phyloP scores from a whole-genome alignment of 2,329 filamentous ascomycete genomes.

The Gyromitra esculenta region DNA sequence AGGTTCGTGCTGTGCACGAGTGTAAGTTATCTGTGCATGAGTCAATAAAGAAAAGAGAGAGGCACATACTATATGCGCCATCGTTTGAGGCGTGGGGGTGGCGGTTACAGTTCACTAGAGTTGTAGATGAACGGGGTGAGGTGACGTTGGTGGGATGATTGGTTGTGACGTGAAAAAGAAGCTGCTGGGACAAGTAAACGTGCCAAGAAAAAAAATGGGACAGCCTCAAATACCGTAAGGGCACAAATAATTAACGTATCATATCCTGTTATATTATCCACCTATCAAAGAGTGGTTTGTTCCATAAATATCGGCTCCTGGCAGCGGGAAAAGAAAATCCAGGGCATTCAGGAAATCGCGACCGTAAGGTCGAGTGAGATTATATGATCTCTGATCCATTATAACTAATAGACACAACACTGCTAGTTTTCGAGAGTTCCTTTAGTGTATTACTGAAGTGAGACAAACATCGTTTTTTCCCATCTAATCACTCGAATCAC shows the following conservation, averaged over 20 bases:
- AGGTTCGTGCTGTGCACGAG: conserved; percentile 32
- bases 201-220: conserved; percentile 33
- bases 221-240: not conserved
- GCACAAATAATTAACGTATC: not conserved
- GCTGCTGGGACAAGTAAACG: not conserved
- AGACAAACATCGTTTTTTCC: no score
- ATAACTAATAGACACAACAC: not conserved
- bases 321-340: not conserved
- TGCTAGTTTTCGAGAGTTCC: not conserved
- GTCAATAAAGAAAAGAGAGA: not conserved
- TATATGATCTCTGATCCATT: conserved; percentile 1
- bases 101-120: not conserved
- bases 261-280: not conserved
- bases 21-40: not conserved
- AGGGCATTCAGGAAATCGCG: not conserved
- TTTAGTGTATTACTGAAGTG: no score
- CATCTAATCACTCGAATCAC: no score
- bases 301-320: not conserved
- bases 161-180: conserved; percentile 7
- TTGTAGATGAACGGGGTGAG: not conserved
- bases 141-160: conserved; percentile 39
- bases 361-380: conserved; percentile 34
- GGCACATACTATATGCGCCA: conserved; percentile 42
- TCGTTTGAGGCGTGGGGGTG: not conserved
- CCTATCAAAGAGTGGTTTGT: not conserved